phyloP scores from a whole-genome alignment of 208 protist genomes.

The Trypanosoma congolense region DNA sequence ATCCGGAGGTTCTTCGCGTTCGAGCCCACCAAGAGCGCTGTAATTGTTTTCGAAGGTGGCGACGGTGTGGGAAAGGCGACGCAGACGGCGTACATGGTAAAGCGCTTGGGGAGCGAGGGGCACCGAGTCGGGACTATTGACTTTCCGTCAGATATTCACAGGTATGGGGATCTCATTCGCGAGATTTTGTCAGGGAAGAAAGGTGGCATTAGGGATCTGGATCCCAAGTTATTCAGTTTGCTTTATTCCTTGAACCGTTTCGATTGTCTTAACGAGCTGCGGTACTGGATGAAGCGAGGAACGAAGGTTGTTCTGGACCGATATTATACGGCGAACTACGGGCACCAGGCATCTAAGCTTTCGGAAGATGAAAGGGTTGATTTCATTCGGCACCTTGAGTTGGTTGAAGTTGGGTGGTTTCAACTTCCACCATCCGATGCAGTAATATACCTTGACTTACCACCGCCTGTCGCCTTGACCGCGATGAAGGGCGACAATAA shows the following conservation, averaged over 20 bases:
- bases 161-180: slow-evolving; percentile 78
- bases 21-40: slow-evolving; percentile 7
- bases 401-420: slow-evolving; percentile 76
- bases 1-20: slow-evolving; percentile 32
- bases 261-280: slow-evolving; percentile 57
- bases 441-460: slow-evolving; percentile 85
- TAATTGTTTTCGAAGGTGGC: slow-evolving; percentile 87
- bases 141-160: slow-evolving; percentile 76
- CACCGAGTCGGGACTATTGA: slow-evolving; percentile 59
- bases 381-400: slow-evolving; percentile 62
- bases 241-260: slow-evolving; percentile 87
- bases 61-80: slow-evolving; percentile 91
- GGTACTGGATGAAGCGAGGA: slow-evolving; percentile 59
- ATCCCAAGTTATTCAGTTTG: slow-evolving; percentile 85
- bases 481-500: slow-evolving; percentile 73
- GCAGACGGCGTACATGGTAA: slow-evolving; percentile 64
- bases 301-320: slow-evolving; percentile 76
- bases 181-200: slow-evolving; percentile 80
- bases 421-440: slow-evolving; percentile 53
- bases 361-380: slow-evolving; percentile 40
- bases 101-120: slow-evolving; percentile 27
- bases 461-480: slow-evolving; percentile 49
- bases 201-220: slow-evolving; percentile 63
- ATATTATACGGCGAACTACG: slow-evolving; percentile 90
- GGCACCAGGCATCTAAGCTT: slow-evolving; percentile 88